A percentile compares a stretch with the other conserved stretches of the same genome.
phyloP scores from a whole-genome alignment of 306 rosid species.

The Vigna nakashimae region DNA sequence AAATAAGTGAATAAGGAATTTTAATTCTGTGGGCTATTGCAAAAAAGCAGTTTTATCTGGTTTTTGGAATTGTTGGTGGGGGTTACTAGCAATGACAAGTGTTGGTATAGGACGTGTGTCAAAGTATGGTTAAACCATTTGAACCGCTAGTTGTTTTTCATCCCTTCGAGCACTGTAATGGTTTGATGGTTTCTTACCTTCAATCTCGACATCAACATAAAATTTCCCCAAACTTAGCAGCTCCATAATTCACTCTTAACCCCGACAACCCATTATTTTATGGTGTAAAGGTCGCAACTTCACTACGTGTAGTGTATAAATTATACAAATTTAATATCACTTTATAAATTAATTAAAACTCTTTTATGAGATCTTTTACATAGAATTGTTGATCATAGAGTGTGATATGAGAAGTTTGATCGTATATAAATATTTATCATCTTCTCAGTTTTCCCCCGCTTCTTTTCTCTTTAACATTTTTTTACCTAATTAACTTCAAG shows the following conservation, averaged over 20 bases:
- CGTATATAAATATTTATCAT: too few relatives aligned
- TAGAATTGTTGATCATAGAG: too few relatives aligned
- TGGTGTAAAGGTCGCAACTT: too few relatives aligned
- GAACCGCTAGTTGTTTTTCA: not conserved
- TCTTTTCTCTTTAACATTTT: too few relatives aligned
- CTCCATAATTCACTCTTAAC: too few relatives aligned
- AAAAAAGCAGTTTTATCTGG: slow-evolving; percentile 40
- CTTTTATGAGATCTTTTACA: too few relatives aligned
- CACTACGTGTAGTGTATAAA: too few relatives aligned
- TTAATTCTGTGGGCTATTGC: slow-evolving; percentile 24
- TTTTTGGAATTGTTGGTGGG: slow-evolving; percentile 36
- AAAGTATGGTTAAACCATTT: slow-evolving; percentile 38
- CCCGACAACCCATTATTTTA: too few relatives aligned
- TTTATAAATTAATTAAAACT: not conserved
- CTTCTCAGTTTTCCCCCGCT: too few relatives aligned
- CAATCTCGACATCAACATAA: not conserved
- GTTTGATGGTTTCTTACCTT: slow-evolving; percentile 5
- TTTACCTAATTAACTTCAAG: too few relatives aligned
- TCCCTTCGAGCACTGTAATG: not conserved
- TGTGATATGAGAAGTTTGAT: too few relatives aligned
- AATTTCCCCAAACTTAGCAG: too few relatives aligned
- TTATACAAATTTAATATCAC: not conserved
- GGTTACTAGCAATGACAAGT: slow-evolving; percentile 53
- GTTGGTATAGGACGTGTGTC: slow-evolving; percentile 42
- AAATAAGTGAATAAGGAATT: slow-evolving; percentile 12